Evolutionary conservation across 177 flowering plant genomes (phyloP).

Genomic region (Vitis hybrid): DNA sequence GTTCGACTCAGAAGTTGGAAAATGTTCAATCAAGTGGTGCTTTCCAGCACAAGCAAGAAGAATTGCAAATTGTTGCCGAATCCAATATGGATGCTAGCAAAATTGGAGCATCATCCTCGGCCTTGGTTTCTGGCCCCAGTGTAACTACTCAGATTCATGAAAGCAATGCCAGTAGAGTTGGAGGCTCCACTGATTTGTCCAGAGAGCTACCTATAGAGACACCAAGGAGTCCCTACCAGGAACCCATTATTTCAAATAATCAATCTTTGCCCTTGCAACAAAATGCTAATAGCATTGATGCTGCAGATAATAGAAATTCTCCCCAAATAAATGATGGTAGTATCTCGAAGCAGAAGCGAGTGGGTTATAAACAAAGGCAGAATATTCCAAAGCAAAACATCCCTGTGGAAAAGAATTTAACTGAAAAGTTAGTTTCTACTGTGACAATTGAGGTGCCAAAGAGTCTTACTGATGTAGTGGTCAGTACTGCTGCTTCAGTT

Average conservation of each 20-base stretch:
- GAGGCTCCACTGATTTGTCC: slow-evolving; percentile 20
- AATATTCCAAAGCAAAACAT: slow-evolving; percentile 40
- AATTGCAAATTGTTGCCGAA: slow-evolving; percentile 12
- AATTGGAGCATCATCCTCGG: slow-evolving; percentile 14
- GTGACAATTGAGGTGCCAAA: slow-evolving; percentile 23
- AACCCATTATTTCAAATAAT: slow-evolving; percentile 15
- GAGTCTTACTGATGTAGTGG: slow-evolving; percentile 16
- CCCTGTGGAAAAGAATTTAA: slow-evolving; percentile 28
- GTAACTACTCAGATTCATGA: slow-evolving; percentile 18
- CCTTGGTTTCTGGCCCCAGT: slow-evolving; percentile 15
- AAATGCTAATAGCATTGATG: slow-evolving; percentile 22
- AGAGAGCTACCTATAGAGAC: slow-evolving; percentile 21
- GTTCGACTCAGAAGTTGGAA: slow-evolving; percentile 38
- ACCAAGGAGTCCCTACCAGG: slow-evolving; percentile 19
- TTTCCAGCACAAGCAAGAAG: slow-evolving; percentile 36
- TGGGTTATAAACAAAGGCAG: slow-evolving; percentile 51
- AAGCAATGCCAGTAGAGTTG: slow-evolving; percentile 14
- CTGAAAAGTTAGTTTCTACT: slow-evolving; percentile 24
- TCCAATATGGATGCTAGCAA: slow-evolving; percentile 8
- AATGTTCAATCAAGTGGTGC: slow-evolving; percentile 11
- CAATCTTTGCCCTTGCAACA: slow-evolving; percentile 21
- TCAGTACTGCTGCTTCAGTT: slow-evolving; percentile 16
- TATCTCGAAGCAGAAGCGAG: slow-evolving; percentile 47
- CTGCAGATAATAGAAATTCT: slow-evolving; percentile 18
- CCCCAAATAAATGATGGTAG: slow-evolving; percentile 29